Conservation (phyloP, 768 basidiomycete genomes). For the Boletus tomentosulus region DNA sequence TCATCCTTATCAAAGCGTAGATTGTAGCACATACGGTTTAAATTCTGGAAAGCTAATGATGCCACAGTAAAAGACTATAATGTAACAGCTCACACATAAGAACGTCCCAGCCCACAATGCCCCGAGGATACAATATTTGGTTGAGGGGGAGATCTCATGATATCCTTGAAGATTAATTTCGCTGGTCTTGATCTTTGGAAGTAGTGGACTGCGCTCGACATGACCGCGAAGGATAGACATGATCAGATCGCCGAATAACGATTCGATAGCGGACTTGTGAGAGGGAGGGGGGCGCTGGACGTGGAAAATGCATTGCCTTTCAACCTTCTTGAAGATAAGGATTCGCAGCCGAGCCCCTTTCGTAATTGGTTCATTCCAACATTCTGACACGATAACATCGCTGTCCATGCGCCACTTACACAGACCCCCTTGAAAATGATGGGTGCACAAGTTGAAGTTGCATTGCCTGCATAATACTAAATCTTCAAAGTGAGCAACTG, state of each 20-base stretch:
- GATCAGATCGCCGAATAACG: not conserved
- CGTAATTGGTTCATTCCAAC: not conserved
- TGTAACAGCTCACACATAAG: not conserved
- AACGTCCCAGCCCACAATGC: not conserved
- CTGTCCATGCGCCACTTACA: not conserved
- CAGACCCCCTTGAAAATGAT: not conserved
- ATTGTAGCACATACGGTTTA: not conserved
- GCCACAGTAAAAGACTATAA: not conserved
- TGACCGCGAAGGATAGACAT: not conserved
- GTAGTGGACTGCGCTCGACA: not conserved
- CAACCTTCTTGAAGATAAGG: not conserved
- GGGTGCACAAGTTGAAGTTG: not conserved
- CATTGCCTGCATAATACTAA: not conserved
- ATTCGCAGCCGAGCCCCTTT: not conserved
- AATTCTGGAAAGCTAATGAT: not conserved
- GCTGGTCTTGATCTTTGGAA: not conserved
- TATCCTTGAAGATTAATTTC: not conserved
- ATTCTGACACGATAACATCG: not conserved
- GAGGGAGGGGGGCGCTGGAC: not conserved
- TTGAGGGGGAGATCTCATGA: not conserved
- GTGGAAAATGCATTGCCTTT: not conserved
- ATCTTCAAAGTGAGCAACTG: too few relatives aligned
- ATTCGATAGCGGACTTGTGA: not conserved
- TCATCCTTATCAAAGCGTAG: not conserved
- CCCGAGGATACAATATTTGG: not conserved